Evolutionary conservation across 2,329 filamentous ascomycete species (phyloP), one percentile per base, ranked within the genome.

Genomic region (Berkeleyomyces rouxiae): DNA sequence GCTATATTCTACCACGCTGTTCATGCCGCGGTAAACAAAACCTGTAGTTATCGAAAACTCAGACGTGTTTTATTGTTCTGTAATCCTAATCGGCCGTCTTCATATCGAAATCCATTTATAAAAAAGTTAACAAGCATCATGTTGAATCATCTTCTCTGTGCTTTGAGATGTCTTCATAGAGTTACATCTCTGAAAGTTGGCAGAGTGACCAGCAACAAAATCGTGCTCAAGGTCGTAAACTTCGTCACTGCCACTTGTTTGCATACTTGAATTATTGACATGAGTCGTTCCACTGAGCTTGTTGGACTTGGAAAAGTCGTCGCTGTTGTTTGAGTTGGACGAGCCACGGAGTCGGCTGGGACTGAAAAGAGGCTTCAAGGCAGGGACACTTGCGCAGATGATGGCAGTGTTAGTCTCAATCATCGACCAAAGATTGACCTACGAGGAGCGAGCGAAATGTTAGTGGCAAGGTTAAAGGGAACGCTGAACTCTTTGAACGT

Each of bases 361-460:
- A 11, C 72, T 72, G 64, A 77, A 75, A 3, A 79, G 67, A 0
- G 78, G 78, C 63, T 79, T 79, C 4, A 81, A 70, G 0, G 78
- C 77, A 0, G 78, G 77, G 0, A 78, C 71, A 6, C 74, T 77
- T 23, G 77, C 76, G 66, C 78, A 80, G 39, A 76, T 68, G 44
- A 81, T 76, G n/a, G 74, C 77, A 4, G 75, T 70, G 62, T 77
- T 79, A 64, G 79, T 71, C 65, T 80, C 78, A 59, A 80, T 73
- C 63, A 74, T 72, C 31, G 73, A 75, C 75, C 77, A 78, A 10
- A 78, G 63, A 49, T 75, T 75, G 0, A 75, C 69, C 65, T 66
- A 23, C 23, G 23, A 23, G 23, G 23, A 23, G 23, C 23, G 23
- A 23, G 23, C 23, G 23, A 23, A 23, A 23, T 23, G 23, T 23